Conservation (phyloP, 2,329 filamentous ascomycete species). For the Talaromyces atroroseus region DNA sequence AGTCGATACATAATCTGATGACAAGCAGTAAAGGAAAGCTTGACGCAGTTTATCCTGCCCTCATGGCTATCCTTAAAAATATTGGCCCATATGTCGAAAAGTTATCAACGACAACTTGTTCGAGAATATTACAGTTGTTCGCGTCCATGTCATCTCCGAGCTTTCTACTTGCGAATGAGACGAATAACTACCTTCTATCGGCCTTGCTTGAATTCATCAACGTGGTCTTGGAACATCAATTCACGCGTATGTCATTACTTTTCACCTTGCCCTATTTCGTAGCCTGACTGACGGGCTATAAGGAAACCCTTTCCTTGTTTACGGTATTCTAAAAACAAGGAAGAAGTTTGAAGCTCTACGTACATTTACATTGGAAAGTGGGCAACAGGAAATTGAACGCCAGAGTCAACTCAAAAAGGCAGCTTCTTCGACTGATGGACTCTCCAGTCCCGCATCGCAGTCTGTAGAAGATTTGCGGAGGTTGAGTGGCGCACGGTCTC, state of each 20-base stretch:
- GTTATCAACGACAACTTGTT: conserved; percentile 67
- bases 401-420: conserved; percentile 67
- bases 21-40: conserved; percentile 86
- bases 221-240: conserved; percentile 83
- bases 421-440: conserved; percentile 34
- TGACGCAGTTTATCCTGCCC: conserved; percentile 83
- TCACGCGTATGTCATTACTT: conserved; percentile 53
- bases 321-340: conserved; percentile 70
- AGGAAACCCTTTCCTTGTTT: conserved; percentile 79
- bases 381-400: conserved; percentile 83
- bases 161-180: conserved; percentile 87
- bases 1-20: conserved; percentile 89
- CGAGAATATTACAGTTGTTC: conserved; percentile 81
- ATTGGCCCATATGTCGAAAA: conserved; percentile 78
- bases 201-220: conserved; percentile 86
- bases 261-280: not conserved
- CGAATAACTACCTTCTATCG: conserved; percentile 73
- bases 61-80: conserved; percentile 90
- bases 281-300: conserved; percentile 20
- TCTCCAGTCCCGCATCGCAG: conserved; percentile 32
- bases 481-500: conserved; percentile 50
- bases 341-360: conserved; percentile 80
- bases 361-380: conserved; percentile 85
- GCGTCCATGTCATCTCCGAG: conserved; percentile 88
- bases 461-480: conserved; percentile 37